Evolutionary conservation across 352 stramenopile species (phyloP), one percentile per base, ranked within the genome.

Genomic region (Phytopythium montanum): DNA sequence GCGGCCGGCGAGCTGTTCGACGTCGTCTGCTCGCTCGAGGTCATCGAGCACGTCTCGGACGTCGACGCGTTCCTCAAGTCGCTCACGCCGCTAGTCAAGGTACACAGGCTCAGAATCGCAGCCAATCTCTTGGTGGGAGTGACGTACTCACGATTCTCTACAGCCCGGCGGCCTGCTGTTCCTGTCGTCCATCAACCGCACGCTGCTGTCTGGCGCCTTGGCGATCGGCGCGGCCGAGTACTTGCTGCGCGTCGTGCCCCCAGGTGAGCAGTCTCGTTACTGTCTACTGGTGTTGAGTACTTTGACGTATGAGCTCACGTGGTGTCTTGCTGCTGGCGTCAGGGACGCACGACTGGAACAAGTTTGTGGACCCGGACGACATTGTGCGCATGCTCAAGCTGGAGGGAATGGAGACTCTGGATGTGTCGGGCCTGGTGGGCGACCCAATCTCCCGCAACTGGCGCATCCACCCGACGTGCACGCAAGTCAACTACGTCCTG

Each of bases 121-220:
- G 26, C 39, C 23, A n/a, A 13, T 19, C 29, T 23, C 16, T 46
- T 14, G 21, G 10, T 38, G 26, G 0, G 29, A 6, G 13, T 62
- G 26, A 49, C 51, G 21, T 5, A 26, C 14, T 60, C 6, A 46
- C 28, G n/a, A 33, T 59, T 1, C n/a, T 66, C 2, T 60, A 1
- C 9, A 90, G 80, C 81, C 82, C 13, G 84, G 82, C 29, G 86
- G 86, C 6, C 31, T 95, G 54, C 56, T 95, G 14, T 95, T 95
- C 64, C 56, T 95, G 56, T 95, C 86, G 61, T 90, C 86, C 38
- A 92, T 95, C 64, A 95, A 93, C 65, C 84, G 86, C 46, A 94
- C 84, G 9, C 60, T 72, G 26, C 59, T 92, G 23, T 88, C 86
- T 1, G 81, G 75, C 4, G 72, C 76, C 31, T 64, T 92, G 31